Evolutionary conservation across 31 red algal species (phyloP).

Genomic region (Porphyra umbilicalis): DNA sequence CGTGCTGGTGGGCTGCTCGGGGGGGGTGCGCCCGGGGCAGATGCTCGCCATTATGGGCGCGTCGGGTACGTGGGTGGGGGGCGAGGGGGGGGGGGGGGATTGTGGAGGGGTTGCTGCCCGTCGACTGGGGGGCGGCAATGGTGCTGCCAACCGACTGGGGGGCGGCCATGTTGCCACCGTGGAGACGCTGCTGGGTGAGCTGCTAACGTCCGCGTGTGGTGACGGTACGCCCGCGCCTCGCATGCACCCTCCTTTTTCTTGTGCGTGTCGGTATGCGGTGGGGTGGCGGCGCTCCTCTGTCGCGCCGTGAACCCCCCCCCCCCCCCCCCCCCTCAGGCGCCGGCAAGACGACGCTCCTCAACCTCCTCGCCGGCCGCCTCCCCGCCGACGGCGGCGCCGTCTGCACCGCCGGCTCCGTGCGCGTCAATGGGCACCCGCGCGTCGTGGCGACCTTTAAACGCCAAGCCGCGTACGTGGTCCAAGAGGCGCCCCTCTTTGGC

Average conservation of each 20-base stretch:
- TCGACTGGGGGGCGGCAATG: neutral
- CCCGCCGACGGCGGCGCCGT: neutral
- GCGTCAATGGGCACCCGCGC: constrained; percentile 25
- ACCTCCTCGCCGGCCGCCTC: constrained; percentile 13
- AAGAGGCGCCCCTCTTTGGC: constrained; percentile 64
- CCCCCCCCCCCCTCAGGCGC: constrained; percentile 3
- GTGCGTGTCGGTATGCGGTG: neutral
- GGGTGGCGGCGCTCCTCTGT: neutral
- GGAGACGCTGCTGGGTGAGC: too few species aligned
- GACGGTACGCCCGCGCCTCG: neutral
- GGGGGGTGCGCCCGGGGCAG: constrained; percentile 61
- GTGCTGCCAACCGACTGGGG: too few species aligned
- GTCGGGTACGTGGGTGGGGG: constrained; percentile 17
- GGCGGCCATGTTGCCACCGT: too few species aligned
- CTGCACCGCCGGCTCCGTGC: neutral
- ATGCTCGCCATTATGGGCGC: constrained; percentile 95
- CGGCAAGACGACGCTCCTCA: constrained; percentile 38
- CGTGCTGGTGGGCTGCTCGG: constrained; percentile 72
- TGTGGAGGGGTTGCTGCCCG: too few species aligned
- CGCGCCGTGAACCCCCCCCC: neutral
- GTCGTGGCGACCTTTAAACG: constrained; percentile 25
- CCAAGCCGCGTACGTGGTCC: constrained; percentile 60
- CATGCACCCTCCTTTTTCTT: neutral
- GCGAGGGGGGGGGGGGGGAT: neutral
- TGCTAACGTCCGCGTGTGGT: too few species aligned